These are phyloP conservation scores for Mycothermus thermophilus DNA, from an alignment of 495 filamentous ascomycete genomes.

Conservation along the genomic window DNA sequence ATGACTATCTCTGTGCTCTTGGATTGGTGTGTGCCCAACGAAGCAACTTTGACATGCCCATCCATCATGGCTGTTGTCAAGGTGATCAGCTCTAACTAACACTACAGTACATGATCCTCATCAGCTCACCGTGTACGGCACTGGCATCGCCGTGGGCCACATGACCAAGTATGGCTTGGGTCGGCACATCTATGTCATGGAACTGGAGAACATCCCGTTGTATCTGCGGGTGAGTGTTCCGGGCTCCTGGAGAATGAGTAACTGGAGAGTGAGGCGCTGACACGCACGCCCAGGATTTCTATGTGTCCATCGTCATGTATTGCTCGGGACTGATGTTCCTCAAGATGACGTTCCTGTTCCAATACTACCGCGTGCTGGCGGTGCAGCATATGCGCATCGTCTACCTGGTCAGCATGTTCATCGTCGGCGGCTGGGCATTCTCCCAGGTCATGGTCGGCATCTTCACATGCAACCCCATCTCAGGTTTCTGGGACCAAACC, in stretches of 20 bases:
- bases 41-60: not conserved
- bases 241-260: no score
- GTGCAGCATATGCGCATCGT: slow-evolving; percentile 14
- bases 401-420: slow-evolving; percentile 15
- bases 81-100: no score
- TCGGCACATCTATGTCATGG: slow-evolving; percentile 12
- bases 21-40: slow-evolving; percentile 10
- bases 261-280: no score
- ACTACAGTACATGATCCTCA: no score
- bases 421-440: slow-evolving; percentile 18
- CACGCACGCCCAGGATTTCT: slow-evolving; percentile 11
- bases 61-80: no score
- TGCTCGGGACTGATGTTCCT: slow-evolving; percentile 13
- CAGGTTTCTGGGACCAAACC: slow-evolving; percentile 16
- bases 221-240: slow-evolving; percentile 12
- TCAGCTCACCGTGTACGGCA: no score
- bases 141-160: slow-evolving; percentile 12
- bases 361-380: slow-evolving; percentile 24
- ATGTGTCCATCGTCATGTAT: slow-evolving; percentile 24
- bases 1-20: slow-evolving; percentile 14
- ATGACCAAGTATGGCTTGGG: slow-evolving; percentile 17
- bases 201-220: slow-evolving; percentile 7
- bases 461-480: slow-evolving; percentile 19
- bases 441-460: slow-evolving; percentile 18
- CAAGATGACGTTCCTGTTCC: slow-evolving; percentile 22